These are phyloP conservation scores for Candida ulmi DNA, from an alignment of 805 yeast genomes.

Conservation along the genomic window DNA sequence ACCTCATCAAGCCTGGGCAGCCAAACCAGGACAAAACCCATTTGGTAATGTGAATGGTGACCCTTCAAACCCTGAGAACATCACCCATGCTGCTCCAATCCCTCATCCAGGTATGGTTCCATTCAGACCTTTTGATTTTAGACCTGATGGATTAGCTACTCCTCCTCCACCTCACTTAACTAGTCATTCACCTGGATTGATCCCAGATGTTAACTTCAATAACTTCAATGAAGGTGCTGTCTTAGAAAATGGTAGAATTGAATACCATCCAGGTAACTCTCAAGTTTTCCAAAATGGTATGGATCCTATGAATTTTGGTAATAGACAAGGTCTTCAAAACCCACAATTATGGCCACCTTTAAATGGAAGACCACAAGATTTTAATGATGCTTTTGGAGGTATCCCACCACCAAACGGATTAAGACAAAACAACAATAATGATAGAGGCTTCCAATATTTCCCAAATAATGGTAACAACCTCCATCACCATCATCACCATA, in stretches of 20 bases:
- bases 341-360: conserved; percentile 22
- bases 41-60: conserved; percentile 8
- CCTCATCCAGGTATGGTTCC: conserved; percentile 23
- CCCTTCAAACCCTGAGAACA: conserved; percentile 10
- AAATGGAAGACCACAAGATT: conserved; percentile 15
- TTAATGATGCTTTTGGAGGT: conserved; percentile 9
- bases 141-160: conserved; percentile 19
- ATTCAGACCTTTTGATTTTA: conserved; percentile 21
- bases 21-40: conserved; percentile 17
- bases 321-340: conserved; percentile 13
- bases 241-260: conserved; percentile 5
- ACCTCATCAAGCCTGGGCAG: conserved; percentile 17
- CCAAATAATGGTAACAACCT: conserved; percentile 6
- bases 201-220: background rate
- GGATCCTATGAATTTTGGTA: conserved; percentile 11
- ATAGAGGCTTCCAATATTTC: conserved; percentile 15
- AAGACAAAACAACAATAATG: conserved; percentile 9
- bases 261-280: conserved; percentile 1
- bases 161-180: conserved; percentile 12
- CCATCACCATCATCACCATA: conserved; percentile 5
- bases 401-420: conserved; percentile 9
- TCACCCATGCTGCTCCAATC: conserved; percentile 19
- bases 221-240: conserved; percentile 3
- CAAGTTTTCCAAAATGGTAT: conserved; percentile 9
- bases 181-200: conserved; percentile 1